Base-by-base conservation (phyloP, 164 flowering plant genomes). In the Echeveria elegans region DNA sequence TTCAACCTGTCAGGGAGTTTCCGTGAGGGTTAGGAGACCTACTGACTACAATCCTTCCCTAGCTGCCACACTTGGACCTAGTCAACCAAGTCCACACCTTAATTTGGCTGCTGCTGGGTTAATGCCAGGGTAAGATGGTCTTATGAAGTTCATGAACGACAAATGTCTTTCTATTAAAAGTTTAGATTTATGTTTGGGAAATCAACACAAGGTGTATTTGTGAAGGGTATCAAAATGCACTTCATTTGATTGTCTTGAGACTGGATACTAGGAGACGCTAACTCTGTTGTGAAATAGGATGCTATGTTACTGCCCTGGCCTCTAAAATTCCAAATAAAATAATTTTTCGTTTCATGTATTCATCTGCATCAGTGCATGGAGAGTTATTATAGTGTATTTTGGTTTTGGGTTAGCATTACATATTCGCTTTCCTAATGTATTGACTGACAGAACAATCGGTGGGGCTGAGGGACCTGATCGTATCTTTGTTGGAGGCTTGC, bases 41-140 rank as follows among this genome's bases (percentile, higher is more conserved):
- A 88, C 88, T 4, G 96, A 90, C 74, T 90, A 90, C 82, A 90
- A 86, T 63, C 94, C 94, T 66, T 72, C 94, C 23, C 72, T 86
- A 58, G 96, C 93, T 74, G 96, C 92, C n/a, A 76, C 89, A 21
- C 94, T 90, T 74, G 96, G 96, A 65, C 94, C 96, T 36, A 85
- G 96, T 80, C 94, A 88, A 73, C 88, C 96, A 40, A 88, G 72
- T 72, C 88, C 96, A 48, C 72, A 81, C 73, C 88, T 90, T 64
- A 88, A 88, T 75, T 77, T 90, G 71, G 82, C 85, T 73, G 96
- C 96, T 66, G 86, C 85, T 72, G 92, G 94, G 40, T 81, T 88
- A 23, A 74, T 79, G 60, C 88, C 85, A 32, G 94, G 96, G 86
- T 86, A 72, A 77, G 80, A 70, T 53, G 34, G 9, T 56, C 28